These are phyloP conservation scores for Deuterostichococcus epilithicus DNA, from an alignment of 139 green algal genomes.

Conservation along the genomic window DNA sequence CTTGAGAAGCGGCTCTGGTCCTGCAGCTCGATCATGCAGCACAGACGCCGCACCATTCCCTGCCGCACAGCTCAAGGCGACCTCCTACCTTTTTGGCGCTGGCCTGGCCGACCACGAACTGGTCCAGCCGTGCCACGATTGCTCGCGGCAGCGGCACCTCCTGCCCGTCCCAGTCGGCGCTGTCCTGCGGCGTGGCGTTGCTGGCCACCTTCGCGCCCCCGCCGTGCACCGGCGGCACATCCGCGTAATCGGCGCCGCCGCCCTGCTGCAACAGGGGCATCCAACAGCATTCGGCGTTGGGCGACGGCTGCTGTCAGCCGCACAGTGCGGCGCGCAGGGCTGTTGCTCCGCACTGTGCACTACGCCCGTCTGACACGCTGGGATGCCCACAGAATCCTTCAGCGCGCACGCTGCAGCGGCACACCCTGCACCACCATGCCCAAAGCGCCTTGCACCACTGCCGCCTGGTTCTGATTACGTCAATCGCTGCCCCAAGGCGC, in stretches of 20 bases:
- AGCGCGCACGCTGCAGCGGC: no score
- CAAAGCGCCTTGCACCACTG: no score
- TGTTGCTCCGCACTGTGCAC: no score
- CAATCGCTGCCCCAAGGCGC: no score
- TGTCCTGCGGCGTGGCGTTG: conserved; percentile 5
- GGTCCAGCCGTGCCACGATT: conserved; percentile 67
- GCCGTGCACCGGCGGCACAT: conserved; percentile 38
- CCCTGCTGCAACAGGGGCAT: background rate
- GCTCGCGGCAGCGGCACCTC: conserved; percentile 60
- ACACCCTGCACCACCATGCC: no score
- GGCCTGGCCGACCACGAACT: conserved; percentile 75
- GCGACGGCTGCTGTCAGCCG: no score
- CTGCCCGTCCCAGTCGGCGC: conserved; percentile 20
- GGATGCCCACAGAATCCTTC: no score
- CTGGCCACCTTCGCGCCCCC: conserved; percentile 13
- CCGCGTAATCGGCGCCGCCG: conserved; percentile 3
- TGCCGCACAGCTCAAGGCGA: background rate
- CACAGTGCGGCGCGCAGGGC: no score
- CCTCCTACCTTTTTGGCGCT: conserved; percentile 61
- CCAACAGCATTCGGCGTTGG: background rate
- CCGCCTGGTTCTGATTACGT: no score
- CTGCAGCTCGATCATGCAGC: background rate
- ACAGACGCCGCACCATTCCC: background rate
- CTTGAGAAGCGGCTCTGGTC: background rate
- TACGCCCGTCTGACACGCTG: no score